Conservation (phyloP, 116 monocot genomes). For the Phalaenopsis hybrid region DNA sequence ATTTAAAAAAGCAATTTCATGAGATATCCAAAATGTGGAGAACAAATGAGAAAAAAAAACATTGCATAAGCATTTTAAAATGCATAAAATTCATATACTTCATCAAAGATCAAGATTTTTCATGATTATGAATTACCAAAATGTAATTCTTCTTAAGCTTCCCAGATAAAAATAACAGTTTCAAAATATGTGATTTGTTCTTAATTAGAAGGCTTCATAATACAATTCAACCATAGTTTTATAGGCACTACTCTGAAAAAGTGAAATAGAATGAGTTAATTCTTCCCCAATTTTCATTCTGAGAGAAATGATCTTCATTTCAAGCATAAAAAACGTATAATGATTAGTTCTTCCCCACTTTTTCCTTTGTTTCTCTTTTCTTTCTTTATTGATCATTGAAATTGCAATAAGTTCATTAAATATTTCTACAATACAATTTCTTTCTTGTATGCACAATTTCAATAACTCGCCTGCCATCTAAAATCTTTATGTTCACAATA, state of each 20-base stretch:
- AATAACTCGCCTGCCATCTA: no score
- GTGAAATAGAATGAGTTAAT: neutral
- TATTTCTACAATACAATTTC: no score
- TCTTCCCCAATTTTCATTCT: no score
- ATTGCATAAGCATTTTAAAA: neutral
- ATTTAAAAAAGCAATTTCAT: neutral
- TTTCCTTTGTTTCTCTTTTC: no score
- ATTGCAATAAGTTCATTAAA: no score
- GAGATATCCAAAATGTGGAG: neutral
- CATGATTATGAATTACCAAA: neutral
- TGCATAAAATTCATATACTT: neutral
- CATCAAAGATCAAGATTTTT: neutral
- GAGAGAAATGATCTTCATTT: no score
- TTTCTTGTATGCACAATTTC: no score
- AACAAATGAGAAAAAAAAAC: neutral
- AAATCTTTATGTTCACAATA: no score
- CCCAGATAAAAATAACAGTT: neutral
- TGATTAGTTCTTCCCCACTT: no score
- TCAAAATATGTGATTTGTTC: neutral
- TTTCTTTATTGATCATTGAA: no score
- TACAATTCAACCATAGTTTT: neutral
- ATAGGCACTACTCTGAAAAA: neutral
- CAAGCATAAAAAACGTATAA: no score
- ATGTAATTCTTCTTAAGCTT: neutral
- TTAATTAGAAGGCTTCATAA: neutral